Evolutionary conservation across 108 stramenopile species (phyloP), one percentile per base, ranked within the genome.

Genomic region (Mayamaea pseudoterrestris): DNA sequence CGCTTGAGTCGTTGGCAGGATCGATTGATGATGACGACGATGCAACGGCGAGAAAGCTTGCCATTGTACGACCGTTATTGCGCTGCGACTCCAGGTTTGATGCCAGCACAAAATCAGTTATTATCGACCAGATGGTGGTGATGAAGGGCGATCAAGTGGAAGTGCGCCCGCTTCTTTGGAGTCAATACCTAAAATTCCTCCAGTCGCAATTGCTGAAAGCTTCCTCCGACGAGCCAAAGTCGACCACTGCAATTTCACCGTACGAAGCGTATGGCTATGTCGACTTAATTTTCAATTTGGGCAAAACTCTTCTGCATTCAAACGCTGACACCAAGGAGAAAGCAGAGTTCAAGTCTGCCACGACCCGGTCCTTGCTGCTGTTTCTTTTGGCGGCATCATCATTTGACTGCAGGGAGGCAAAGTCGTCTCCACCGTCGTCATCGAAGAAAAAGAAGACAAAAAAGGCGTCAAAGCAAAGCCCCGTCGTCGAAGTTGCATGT

Each of bases 301-400:
- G 66, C 5, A 78, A 74, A 43, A 30, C 30, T 16, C 18, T 70
- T 18, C n/a, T 73, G 9, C 39, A 11, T 0, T 30, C 53, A 28
- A 41, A 44, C 18, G 32, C 18, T 0, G 52, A 57, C n/a, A 16
- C 50, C n/a, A 21, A 27, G 11, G 16, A 18, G 2, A 44, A 35
- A 0, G 41, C 36, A 24, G 5, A 46, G 43, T 65, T 35, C 31
- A 72, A 58, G 58, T 32, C 53, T 37, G 58, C 29, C 40, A 49
- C 43, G 11, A 53, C 34, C 31, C 62, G 32, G 45, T 50, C 49
- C 45, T 56, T 80, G 14, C 26, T 76, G 9, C 28, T 46, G 13
- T 81, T 89, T 36, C 79, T 89, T 27, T 63, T 83, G 69, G 61
- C 70, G 42, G 50, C 57, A 11, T 78, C 86, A 20, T 89, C 83